phyloP scores from a whole-genome alignment of 2,329 filamentous ascomycete species.

The Cryphonectria japonica region DNA sequence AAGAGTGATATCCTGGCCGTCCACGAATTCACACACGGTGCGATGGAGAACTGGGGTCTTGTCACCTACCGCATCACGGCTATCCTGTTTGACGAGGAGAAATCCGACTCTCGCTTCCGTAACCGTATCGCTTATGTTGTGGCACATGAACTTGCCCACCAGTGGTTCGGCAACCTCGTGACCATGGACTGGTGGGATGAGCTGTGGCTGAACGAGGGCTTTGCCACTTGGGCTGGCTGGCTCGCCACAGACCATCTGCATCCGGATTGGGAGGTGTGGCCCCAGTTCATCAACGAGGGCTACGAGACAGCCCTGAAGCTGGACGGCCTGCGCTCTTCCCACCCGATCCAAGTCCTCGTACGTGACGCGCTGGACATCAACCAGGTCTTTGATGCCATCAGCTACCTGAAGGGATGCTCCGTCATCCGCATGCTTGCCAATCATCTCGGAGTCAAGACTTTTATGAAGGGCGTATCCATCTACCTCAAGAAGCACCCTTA shows the following conservation, averaged over 20 bases:
- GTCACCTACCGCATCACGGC: conserved; percentile 96
- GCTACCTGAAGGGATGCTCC: conserved; percentile 94
- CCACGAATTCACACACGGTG: conserved; percentile 85
- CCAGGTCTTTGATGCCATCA: conserved; percentile 97
- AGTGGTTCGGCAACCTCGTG: conserved; percentile 97
- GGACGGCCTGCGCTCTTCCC: conserved; percentile 87
- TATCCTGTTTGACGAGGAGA: conserved; percentile 92
- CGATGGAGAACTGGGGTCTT: conserved; percentile 96
- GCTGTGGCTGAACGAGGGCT: conserved; percentile 95
- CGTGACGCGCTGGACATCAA: conserved; percentile 93
- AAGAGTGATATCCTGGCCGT: conserved; percentile 91
- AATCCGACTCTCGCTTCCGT: conserved; percentile 86
- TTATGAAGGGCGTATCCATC: conserved; percentile 85
- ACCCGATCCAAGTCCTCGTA: conserved; percentile 95
- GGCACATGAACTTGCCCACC: conserved; percentile 96
- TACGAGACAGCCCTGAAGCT: conserved; percentile 90
- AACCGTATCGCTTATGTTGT: conserved; percentile 96
- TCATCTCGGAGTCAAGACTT: conserved; percentile 84
- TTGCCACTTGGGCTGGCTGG: conserved; percentile 99
- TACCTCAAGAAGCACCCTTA: conserved; percentile 91
- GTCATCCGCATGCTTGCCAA: conserved; percentile 95
- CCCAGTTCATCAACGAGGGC: conserved; percentile 93
- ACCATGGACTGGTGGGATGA: conserved; percentile 99
- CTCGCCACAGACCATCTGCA: conserved; percentile 87
- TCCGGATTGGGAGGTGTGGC: conserved; percentile 97